These are phyloP conservation scores for Phyllosticta ampelicida DNA, from an alignment of 2,329 filamentous ascomycete genomes.

Conservation along the genomic window DNA sequence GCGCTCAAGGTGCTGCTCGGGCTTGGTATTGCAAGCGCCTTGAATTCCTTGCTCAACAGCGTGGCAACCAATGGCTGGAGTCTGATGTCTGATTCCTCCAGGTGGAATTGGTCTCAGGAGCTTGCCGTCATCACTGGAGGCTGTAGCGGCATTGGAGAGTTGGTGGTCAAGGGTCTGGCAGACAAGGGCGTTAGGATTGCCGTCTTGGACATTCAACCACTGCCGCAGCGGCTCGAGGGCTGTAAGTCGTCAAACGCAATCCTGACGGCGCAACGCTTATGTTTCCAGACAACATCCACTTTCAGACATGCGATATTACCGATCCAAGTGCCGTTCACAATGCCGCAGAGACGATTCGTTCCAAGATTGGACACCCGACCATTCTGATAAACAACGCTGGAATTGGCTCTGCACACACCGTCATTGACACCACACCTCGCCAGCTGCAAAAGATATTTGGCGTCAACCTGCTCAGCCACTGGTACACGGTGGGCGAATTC, in stretches of 20 bases:
- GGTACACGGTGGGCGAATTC: slow-evolving; percentile 24
- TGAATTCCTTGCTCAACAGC: slow-evolving; percentile 21
- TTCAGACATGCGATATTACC: slow-evolving; percentile 26
- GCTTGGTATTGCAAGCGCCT: slow-evolving; percentile 21
- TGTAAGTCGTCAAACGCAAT: slow-evolving; percentile 14
- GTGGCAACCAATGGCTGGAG: slow-evolving; percentile 31
- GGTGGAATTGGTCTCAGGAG: slow-evolving; percentile 24
- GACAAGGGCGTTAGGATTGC: slow-evolving; percentile 22
- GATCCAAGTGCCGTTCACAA: slow-evolving; percentile 18
- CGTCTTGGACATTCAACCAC: slow-evolving; percentile 23
- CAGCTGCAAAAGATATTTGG: slow-evolving; percentile 25
- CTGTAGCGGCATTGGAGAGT: slow-evolving; percentile 25
- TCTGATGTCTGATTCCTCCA: slow-evolving; percentile 21
- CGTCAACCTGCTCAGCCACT: slow-evolving; percentile 28
- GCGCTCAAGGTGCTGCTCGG: slow-evolving; percentile 22
- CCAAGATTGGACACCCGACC: slow-evolving; percentile 18
- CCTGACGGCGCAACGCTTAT: background rate
- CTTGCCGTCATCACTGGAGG: slow-evolving; percentile 28
- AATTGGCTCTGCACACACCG: slow-evolving; percentile 20
- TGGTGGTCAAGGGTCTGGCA: slow-evolving; percentile 20
- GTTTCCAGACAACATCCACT: slow-evolving; percentile 19
- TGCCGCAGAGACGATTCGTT: slow-evolving; percentile 18
- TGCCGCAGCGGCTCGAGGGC: slow-evolving; percentile 19
- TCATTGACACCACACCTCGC: slow-evolving; percentile 22
- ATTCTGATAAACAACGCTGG: slow-evolving; percentile 30